phyloP scores from a whole-genome alignment of 371 early-diverging fungal genomes.

The Encephalitozoon romaleae region DNA sequence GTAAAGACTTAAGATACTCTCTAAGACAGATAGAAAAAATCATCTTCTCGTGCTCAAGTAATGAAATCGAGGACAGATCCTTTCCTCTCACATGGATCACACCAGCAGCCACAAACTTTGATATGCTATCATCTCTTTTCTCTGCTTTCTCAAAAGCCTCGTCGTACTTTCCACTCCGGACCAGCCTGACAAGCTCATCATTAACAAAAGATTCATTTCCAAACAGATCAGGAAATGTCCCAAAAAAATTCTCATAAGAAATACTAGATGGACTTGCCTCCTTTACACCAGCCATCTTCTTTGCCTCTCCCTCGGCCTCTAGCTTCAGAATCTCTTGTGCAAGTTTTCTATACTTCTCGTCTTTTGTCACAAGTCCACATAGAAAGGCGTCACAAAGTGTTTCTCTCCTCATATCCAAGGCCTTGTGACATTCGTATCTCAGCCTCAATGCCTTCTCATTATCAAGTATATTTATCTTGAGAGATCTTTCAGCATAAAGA shows the following conservation, averaged over 20 bases:
- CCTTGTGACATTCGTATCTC: constrained; percentile 19
- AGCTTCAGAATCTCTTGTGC: neutral
- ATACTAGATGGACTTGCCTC: neutral
- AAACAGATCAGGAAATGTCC: neutral
- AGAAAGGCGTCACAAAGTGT: neutral
- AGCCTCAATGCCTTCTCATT: constrained; percentile 7
- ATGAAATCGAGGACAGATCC: neutral
- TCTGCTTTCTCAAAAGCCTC: neutral
- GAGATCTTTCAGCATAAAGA: neutral
- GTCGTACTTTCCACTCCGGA: neutral
- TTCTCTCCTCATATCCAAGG: neutral
- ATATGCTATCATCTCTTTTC: neutral
- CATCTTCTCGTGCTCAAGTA: constrained; percentile 7
- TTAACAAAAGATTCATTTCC: neutral
- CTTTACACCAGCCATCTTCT: neutral
- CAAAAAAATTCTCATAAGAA: neutral
- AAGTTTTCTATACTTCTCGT: constrained; percentile 1
- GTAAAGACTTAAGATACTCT: neutral
- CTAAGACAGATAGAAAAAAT: neutral
- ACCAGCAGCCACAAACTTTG: neutral
- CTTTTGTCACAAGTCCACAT: constrained; percentile 1
- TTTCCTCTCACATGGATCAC: neutral
- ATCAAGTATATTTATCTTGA: neutral
- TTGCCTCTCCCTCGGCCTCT: neutral
- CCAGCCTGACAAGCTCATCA: neutral